Conservation (phyloP, 345 rosid genomes). For the Stellera chamaejasme region DNA sequence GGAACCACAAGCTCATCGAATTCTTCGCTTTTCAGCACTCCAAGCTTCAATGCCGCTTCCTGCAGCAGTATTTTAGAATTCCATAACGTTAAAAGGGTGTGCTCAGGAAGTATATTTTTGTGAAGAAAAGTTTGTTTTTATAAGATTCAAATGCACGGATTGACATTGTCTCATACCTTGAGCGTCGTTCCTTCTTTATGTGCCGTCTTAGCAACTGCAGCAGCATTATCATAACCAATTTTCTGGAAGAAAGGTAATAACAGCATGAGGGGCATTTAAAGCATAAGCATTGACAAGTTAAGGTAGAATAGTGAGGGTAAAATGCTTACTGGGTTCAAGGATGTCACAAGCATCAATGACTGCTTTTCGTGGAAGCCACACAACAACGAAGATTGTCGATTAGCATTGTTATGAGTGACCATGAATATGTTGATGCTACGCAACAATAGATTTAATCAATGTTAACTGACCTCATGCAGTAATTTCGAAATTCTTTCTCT, state of each 20-base stretch:
- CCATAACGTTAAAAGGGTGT: too few species aligned
- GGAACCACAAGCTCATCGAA: slow-evolving; percentile 92
- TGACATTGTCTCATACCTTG: slow-evolving; percentile 41
- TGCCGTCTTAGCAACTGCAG: slow-evolving; percentile 97
- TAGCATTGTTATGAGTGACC: slow-evolving; percentile 1
- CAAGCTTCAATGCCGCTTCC: slow-evolving; percentile 80
- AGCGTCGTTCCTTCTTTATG: slow-evolving; percentile 87
- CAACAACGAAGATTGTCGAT: slow-evolving; percentile 13
- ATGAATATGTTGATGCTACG: too few species aligned
- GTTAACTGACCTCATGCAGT: slow-evolving; percentile 67
- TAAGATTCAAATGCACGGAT: not conserved
- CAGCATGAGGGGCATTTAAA: slow-evolving; percentile 1
- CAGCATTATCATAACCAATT: slow-evolving; percentile 96
- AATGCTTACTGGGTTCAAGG: slow-evolving; percentile 87
- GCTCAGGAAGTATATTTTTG: too few species aligned
- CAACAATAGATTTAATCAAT: not conserved
- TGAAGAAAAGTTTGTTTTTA: too few species aligned
- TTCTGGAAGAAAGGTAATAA: slow-evolving; percentile 38
- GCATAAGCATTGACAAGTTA: not conserved
- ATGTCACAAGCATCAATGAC: slow-evolving; percentile 98
- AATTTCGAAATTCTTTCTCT: slow-evolving; percentile 81
- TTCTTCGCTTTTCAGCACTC: slow-evolving; percentile 70
- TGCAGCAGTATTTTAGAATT: slow-evolving; percentile 15
- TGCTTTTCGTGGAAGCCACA: slow-evolving; percentile 31
- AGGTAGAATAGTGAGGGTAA: slow-evolving; percentile 8